Percentiles rank a stretch among this genome's conserved stretches.
Conservation (phyloP, 495 filamentous ascomycete genomes). For the Darksidea phi region DNA sequence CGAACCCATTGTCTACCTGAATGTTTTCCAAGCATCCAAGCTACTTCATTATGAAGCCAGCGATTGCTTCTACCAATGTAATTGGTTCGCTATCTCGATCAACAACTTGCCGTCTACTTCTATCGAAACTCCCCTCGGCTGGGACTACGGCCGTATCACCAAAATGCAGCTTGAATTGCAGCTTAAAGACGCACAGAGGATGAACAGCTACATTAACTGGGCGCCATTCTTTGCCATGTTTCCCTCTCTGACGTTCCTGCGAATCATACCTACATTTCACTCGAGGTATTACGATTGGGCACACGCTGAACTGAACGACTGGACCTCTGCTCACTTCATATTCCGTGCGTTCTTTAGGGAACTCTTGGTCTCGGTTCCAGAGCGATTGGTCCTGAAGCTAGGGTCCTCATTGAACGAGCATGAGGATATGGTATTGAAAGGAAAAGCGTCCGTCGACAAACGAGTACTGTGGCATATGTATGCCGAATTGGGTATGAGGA, state of each 20-base stretch:
- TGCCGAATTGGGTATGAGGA: conserved; percentile 14
- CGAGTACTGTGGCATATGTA: conserved; percentile 16
- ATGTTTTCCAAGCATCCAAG: conserved; percentile 18
- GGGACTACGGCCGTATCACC: conserved; percentile 24
- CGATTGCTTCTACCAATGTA: conserved; percentile 21
- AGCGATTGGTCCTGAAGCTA: conserved; percentile 8
- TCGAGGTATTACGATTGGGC: conserved; percentile 29
- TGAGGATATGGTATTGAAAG: conserved; percentile 24
- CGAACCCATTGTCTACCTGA: conserved; percentile 22
- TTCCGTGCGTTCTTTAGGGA: conserved; percentile 29
- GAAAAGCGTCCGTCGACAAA: not conserved
- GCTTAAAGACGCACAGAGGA: conserved; percentile 27
- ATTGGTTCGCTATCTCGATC: conserved; percentile 29
- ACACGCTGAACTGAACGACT: conserved; percentile 9
- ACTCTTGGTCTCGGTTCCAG: conserved; percentile 13
- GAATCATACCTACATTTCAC: conserved; percentile 29
- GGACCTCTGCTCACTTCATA: conserved; percentile 19
- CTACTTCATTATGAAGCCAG: conserved; percentile 24
- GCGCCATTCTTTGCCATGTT: conserved; percentile 15
- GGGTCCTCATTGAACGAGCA: conserved; percentile 3
- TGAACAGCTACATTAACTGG: conserved; percentile 30
- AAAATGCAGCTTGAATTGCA: conserved; percentile 31
- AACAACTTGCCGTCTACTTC: conserved; percentile 5
- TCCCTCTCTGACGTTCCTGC: conserved; percentile 9
- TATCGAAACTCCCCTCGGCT: conserved; percentile 17